Conservation (phyloP, 73 alveolate species). For the Paramecium sonneborni region DNA sequence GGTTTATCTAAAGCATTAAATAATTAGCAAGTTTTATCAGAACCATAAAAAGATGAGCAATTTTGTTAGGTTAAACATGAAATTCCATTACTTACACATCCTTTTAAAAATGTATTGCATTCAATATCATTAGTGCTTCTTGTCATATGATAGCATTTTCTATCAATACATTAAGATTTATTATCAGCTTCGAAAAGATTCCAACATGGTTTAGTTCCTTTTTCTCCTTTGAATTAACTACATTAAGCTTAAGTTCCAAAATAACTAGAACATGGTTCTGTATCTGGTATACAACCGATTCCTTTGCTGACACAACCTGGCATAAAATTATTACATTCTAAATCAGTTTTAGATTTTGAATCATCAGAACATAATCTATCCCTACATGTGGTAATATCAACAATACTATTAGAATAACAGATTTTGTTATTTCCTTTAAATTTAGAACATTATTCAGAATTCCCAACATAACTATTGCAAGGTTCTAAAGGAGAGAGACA, state of each 20-base stretch:
- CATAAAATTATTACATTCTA: not conserved
- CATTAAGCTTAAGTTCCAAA: constrained; percentile 15
- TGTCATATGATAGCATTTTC: not conserved
- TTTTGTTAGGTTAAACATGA: not conserved
- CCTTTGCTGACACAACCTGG: constrained; percentile 47
- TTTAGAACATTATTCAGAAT: not conserved
- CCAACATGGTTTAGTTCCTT: constrained; percentile 17
- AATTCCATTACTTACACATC: constrained; percentile 4
- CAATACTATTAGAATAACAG: not conserved
- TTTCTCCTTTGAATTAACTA: constrained; percentile 4
- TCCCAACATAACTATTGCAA: not conserved
- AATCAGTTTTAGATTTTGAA: not conserved
- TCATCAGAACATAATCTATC: not conserved
- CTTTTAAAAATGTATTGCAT: not conserved
- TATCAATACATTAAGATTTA: not conserved
- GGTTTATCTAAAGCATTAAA: constrained; percentile 36
- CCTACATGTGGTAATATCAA: not conserved
- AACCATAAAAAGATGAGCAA: constrained; percentile 18
- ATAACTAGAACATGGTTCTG: constrained; percentile 31
- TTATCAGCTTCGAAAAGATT: not conserved
- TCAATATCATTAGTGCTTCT: not conserved
- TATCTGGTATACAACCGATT: not conserved
- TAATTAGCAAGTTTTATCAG: not conserved
- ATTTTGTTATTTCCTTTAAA: not conserved
- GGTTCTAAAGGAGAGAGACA: not conserved